Evolutionary conservation across 352 stramenopile species (phyloP).

Genomic region (Elongisporangium senticosum): DNA sequence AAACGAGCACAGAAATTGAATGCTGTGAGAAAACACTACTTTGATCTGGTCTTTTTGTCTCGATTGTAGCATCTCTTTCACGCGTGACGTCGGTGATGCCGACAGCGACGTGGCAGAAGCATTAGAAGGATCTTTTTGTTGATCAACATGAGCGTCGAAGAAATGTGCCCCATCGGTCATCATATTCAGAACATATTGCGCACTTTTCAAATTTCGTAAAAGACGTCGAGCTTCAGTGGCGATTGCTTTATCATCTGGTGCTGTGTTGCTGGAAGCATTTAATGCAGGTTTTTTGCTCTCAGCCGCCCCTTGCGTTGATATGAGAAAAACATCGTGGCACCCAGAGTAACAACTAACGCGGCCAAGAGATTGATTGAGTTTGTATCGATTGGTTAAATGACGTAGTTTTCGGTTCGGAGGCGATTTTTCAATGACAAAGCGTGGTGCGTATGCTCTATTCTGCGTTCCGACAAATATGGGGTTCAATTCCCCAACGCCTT

Average conservation of each 20-base stretch:
- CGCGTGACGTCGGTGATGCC: slow-evolving; percentile 16
- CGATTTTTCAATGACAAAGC: slow-evolving; percentile 29
- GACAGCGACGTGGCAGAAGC: neutral
- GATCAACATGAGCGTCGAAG: slow-evolving; percentile 44
- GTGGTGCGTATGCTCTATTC: slow-evolving; percentile 12
- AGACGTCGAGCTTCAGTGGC: slow-evolving; percentile 42
- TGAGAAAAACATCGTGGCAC: slow-evolving; percentile 26
- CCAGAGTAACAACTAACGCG: slow-evolving; percentile 41
- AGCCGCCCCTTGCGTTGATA: neutral
- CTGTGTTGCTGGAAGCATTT: neutral
- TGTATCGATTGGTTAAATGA: slow-evolving; percentile 20
- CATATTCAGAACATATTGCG: slow-evolving; percentile 60
- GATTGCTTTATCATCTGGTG: slow-evolving; percentile 15
- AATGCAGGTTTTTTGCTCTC: neutral
- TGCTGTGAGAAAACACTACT: slow-evolving; percentile 43
- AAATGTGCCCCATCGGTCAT: slow-evolving; percentile 65
- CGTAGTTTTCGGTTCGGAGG: slow-evolving; percentile 49
- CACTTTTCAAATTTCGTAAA: slow-evolving; percentile 48
- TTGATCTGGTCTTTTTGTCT: slow-evolving; percentile 49
- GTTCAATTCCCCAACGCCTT: neutral
- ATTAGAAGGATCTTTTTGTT: slow-evolving; percentile 6
- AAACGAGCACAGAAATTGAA: slow-evolving; percentile 55
- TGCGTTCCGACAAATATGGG: neutral
- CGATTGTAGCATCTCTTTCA: slow-evolving; percentile 29
- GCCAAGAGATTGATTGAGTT: slow-evolving; percentile 29